Base-by-base conservation (phyloP, 192 early-diverging fungal genomes). In the Coemansia asiatica region DNA sequence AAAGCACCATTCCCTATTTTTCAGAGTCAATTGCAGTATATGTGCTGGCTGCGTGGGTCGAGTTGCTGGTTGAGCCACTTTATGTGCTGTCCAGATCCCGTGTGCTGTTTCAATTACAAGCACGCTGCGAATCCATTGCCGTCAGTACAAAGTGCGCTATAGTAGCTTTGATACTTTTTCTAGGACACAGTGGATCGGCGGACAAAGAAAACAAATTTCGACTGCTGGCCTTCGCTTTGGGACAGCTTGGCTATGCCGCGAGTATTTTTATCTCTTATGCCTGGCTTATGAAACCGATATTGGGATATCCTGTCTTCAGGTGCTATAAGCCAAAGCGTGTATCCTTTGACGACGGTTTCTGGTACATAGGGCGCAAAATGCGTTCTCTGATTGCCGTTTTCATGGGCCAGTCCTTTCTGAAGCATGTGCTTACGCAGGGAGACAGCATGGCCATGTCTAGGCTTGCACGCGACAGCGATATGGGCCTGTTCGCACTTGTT, bases 351-450 rank as follows among this genome's bases (percentile, higher is more conserved):
- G 21, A 10, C 29, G 19, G 15, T 21, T 47, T 22, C 92, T 83
- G 67, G 86, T 94, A 50, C 89, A 91, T 68, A 67, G 60, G 10
- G 56, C 79, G 15, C 23, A 2, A 47, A 2, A 72, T 90, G 25
- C 68, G 87, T n/a, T 72, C 84, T n/a, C 63, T 99, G 33, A 87
- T 91, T 3, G 74, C 83, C 31, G 88, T 87, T 4, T 90, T 97
- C 69, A 89, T 90, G 1, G 86, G 87, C 2, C 95, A 97, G 73
- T 92, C 94, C 0, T 56, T 94, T 16, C 78, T 97, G n/a, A 99
- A 99, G 70, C 92, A 97, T 68, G 53, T 96, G 12, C 69, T 99
- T 28, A 97, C 97, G 4, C 93, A 95, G 75, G 97, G 95, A n/a
- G 97, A 99, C 75, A 94, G 94, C 69, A 90, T 99, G 82, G 65